Conservation (phyloP, 140 eudicot genomes). For the Bidens hawaiensis region DNA sequence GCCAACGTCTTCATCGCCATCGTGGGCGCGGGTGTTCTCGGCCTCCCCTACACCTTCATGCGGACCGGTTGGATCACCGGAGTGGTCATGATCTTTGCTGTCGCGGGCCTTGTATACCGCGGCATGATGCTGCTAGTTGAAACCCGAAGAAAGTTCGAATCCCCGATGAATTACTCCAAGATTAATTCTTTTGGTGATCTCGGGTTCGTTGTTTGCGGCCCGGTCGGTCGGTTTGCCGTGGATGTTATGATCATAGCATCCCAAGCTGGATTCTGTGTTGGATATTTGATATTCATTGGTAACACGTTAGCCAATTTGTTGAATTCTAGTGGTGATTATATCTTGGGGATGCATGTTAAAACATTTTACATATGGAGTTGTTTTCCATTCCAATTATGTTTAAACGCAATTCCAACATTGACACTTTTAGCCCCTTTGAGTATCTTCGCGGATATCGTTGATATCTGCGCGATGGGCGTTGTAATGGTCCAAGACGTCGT, state of each 20-base stretch:
- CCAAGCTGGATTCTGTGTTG: conserved; percentile 83
- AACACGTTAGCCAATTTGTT: conserved; percentile 60
- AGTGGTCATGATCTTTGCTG: conserved; percentile 34
- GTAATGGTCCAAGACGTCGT: conserved; percentile 61
- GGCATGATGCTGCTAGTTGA: conserved; percentile 55
- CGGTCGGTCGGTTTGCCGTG: conserved; percentile 56
- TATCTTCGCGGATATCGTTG: conserved; percentile 79
- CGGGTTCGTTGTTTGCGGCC: conserved; percentile 77
- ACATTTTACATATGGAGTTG: conserved; percentile 64
- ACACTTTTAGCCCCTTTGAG: conserved; percentile 90
- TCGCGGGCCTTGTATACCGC: conserved; percentile 45
- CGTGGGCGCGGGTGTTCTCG: conserved; percentile 69
- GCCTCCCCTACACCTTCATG: conserved; percentile 60
- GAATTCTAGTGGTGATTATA: conserved; percentile 13
- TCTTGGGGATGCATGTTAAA: conserved; percentile 52
- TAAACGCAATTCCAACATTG: conserved; percentile 70
- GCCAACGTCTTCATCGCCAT: conserved; percentile 64
- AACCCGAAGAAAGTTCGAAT: conserved; percentile 54
- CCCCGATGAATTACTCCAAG: conserved; percentile 28
- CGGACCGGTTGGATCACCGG: conserved; percentile 56
- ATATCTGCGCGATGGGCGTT: conserved; percentile 66
- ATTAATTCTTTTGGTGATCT: conserved; percentile 84
- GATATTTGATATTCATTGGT: conserved; percentile 68
- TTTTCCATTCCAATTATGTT: conserved; percentile 70
- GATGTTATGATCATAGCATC: conserved; percentile 73